Base-by-base conservation (phyloP, 192 early-diverging fungal species). In the Geranomyces variabilis region DNA sequence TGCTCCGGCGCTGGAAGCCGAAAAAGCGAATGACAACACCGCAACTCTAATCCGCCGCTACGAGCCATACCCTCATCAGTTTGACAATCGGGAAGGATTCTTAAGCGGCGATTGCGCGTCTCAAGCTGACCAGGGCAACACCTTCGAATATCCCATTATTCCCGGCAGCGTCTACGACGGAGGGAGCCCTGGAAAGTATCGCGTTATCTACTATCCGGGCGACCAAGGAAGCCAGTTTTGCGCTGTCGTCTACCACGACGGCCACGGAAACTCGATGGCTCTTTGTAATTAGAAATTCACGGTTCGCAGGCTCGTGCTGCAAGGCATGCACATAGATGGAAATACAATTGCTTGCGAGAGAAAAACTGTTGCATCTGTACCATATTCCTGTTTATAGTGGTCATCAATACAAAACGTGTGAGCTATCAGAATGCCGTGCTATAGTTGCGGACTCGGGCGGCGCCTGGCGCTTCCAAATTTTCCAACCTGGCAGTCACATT, bases 141-240 rank as follows among this genome's bases (percentile, higher is more conserved):
- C 55, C 10, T n/a, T 21, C 14, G 55, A 57, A 24, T 57, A 57
- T 22, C 55, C 55, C 9, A 57, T 57, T 22, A 57, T 57, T 24
- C 55, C 55, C 55, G 55, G 55, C 55, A 24, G 55, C 55, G 55
- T 57, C 24, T 57, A 57, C 55, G 55, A 57, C 55, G 55, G 55
- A 10, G 55, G 55, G 9, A 12, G 24, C 12, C 55, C 55, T 57
- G 55, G 55, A 57, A 57, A 57, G 55, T 57, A 57, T 22, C 55
- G 55, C 55, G 55, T 57, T 10, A 57, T 57, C 24, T 57, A 57
- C 24, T 57, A 57, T 22, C 14, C 24, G 10, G 24, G 9, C 24
- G 55, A 21, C 9, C 10, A 13, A 12, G 55, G 55, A n/a, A 12
- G 9, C 24, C 14, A n/a, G 14, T 57, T n/a, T 22, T 57, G 55